phyloP scores from a whole-genome alignment of 495 filamentous ascomycete genomes.

The Tuber brumale region DNA sequence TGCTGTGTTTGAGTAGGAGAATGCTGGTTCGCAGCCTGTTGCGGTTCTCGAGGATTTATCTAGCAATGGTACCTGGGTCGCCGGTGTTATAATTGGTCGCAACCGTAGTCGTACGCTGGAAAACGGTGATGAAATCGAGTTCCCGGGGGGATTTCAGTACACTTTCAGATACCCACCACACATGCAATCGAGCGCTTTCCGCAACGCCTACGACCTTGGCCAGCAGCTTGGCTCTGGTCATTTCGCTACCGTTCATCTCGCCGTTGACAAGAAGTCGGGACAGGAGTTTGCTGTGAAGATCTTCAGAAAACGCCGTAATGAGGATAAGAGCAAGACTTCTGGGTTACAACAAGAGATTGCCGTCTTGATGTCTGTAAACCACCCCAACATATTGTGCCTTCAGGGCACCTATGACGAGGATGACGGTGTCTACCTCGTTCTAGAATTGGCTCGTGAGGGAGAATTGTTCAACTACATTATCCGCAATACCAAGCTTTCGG shows the following conservation, averaged over 20 bases:
- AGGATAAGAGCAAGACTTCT: conserved; percentile 74
- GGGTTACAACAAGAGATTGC: conserved; percentile 92
- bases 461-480: conserved; percentile 95
- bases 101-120: conserved; percentile 84
- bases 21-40: conserved; percentile 66
- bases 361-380: conserved; percentile 89
- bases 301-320: conserved; percentile 74
- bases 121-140: conserved; percentile 81
- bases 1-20: conserved; percentile 49
- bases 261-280: conserved; percentile 76
- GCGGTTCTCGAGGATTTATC: conserved; percentile 90
- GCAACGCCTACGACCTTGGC: conserved; percentile 75
- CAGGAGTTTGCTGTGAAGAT: conserved; percentile 85
- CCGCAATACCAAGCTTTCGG: conserved; percentile 75
- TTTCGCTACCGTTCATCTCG: conserved; percentile 91
- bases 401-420: conserved; percentile 92
- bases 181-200: conserved; percentile 67
- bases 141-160: conserved; percentile 75
- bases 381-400: conserved; percentile 89
- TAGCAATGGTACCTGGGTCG: conserved; percentile 93
- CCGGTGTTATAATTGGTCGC: conserved; percentile 80
- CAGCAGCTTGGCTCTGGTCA: conserved; percentile 92
- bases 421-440: conserved; percentile 81
- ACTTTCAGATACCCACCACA: conserved; percentile 81
- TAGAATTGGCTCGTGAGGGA: conserved; percentile 86